Evolutionary conservation across 371 early-diverging fungal genomes (phyloP).

Genomic region (Nematocida major): DNA sequence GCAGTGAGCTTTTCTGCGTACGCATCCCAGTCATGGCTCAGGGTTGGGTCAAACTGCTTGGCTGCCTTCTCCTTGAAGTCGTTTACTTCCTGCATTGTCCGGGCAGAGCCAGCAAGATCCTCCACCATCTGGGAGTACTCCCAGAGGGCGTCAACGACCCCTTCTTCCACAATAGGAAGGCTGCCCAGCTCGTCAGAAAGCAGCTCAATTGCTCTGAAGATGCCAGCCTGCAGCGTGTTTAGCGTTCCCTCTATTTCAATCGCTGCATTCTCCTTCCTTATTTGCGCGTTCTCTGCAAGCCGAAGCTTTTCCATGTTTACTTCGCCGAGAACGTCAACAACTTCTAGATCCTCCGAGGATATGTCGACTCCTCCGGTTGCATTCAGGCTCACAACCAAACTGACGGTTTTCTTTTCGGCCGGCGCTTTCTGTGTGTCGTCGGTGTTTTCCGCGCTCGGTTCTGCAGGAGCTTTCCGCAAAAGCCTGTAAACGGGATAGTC

Average conservation of each 20-base stretch:
- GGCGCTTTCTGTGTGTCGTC: too few species aligned
- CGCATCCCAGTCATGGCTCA: constrained; percentile 1
- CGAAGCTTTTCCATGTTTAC: not conserved
- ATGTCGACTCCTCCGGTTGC: not conserved
- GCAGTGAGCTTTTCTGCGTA: not conserved
- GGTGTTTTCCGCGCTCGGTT: not conserved
- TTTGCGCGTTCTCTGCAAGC: not conserved
- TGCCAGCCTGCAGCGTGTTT: constrained; percentile 1
- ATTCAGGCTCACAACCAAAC: not conserved
- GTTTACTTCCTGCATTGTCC: not conserved
- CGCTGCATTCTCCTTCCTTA: not conserved
- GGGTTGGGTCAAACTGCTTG: not conserved
- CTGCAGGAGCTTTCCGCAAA: not conserved
- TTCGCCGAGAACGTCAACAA: not conserved
- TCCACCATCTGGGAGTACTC: constrained; percentile 4
- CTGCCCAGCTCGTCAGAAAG: not conserved
- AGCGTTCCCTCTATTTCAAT: not conserved
- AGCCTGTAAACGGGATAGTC: not conserved
- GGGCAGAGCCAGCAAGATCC: not conserved
- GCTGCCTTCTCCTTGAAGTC: constrained; percentile 8
- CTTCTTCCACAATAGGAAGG: constrained; percentile 22
- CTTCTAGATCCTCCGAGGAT: not conserved
- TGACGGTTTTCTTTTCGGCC: not conserved
- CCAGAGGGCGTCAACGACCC: constrained; percentile 14
- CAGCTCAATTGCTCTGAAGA: constrained; percentile 15